Conservation (phyloP, 2,329 filamentous ascomycete genomes). For the Capronia americana region DNA sequence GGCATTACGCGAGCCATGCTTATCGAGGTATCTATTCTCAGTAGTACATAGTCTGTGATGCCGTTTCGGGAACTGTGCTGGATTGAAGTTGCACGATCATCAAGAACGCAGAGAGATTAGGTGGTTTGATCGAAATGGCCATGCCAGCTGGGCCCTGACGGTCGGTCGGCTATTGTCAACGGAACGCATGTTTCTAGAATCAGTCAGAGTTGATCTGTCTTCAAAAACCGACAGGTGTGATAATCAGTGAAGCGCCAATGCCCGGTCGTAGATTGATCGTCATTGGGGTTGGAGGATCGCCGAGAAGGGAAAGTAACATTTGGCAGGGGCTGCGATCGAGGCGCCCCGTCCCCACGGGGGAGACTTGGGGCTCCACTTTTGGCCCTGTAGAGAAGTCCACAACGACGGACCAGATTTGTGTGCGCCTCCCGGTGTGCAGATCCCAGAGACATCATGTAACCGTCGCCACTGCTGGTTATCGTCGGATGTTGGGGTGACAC, state of each 20-base stretch:
- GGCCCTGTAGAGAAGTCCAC: slow-evolving; percentile 12
- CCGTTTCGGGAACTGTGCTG: too few relatives aligned
- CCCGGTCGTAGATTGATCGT: not conserved
- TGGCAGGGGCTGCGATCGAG: slow-evolving; percentile 1
- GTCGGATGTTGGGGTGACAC: not conserved
- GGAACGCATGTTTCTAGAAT: not conserved
- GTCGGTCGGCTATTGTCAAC: slow-evolving; percentile 4
- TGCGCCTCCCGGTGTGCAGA: not conserved
- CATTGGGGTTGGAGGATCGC: slow-evolving; percentile 7
- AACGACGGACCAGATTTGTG: slow-evolving; percentile 8
- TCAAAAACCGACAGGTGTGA: too few relatives aligned
- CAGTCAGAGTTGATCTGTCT: slow-evolving; percentile 4
- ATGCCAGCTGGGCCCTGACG: too few relatives aligned
- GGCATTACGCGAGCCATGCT: too few relatives aligned
- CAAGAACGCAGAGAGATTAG: too few relatives aligned
- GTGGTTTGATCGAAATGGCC: too few relatives aligned
- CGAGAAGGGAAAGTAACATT: not conserved
- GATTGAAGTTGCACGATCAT: too few relatives aligned
- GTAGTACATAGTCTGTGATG: too few relatives aligned
- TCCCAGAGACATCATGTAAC: not conserved
- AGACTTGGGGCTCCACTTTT: slow-evolving; percentile 1
- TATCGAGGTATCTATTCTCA: too few relatives aligned
- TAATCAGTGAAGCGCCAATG: too few relatives aligned
- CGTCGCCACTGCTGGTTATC: not conserved
- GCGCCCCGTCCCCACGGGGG: not conserved